Conservation (phyloP, 139 green algal species). For the Choricystis sp. region DNA sequence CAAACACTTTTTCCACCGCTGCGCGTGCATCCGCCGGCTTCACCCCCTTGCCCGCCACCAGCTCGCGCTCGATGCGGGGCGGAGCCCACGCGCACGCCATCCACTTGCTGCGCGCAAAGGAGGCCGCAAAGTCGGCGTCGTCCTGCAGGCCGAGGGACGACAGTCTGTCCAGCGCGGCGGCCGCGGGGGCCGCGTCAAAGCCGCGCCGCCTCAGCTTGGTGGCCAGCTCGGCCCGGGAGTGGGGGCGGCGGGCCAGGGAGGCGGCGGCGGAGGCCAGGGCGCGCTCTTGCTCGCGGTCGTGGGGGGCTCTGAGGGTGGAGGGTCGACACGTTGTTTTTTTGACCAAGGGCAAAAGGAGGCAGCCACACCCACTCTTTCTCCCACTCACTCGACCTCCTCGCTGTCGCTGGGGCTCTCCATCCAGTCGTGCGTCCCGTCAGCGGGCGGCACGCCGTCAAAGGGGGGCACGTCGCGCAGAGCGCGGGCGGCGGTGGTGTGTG, state of each 20-base stretch:
- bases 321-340: too few species aligned
- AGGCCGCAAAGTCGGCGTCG: conserved; percentile 30
- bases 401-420: too few species aligned
- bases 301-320: too few species aligned
- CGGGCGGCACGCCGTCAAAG: too few species aligned
- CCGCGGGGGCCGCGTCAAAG: background rate
- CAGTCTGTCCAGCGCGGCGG: background rate
- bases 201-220: background rate
- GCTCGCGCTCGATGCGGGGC: conserved; percentile 19
- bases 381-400: too few species aligned
- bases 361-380: too few species aligned
- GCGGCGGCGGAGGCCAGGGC: background rate
- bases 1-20: conserved; percentile 20
- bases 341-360: too few species aligned
- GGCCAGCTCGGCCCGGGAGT: background rate
- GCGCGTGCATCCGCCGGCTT: background rate
- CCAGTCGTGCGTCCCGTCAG: too few species aligned
- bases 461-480: too few species aligned
- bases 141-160: conserved; percentile 14
- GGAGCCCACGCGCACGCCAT: conserved; percentile 27
- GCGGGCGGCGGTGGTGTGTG: too few species aligned
- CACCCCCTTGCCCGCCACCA: conserved; percentile 17
- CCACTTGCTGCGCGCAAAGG: conserved; percentile 35
- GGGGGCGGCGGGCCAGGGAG: background rate
- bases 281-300: too few species aligned